A percentile compares a stretch with the other conserved stretches of the same genome.
phyloP scores from a whole-genome alignment of 352 stramenopile genomes.

The Phytophthora pinifolia region DNA sequence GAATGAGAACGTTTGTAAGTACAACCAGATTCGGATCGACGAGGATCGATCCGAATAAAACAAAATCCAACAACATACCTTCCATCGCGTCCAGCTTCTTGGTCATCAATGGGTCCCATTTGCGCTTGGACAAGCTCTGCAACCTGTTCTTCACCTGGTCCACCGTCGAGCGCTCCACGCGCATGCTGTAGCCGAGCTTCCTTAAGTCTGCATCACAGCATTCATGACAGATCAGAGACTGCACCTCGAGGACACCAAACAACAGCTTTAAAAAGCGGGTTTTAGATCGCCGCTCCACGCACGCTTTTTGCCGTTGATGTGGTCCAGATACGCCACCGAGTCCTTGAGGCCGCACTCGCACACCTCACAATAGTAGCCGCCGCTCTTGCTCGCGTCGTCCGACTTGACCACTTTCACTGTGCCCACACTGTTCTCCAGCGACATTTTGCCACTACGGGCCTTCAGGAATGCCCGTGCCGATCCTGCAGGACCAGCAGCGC shows the following conservation, averaged over 20 bases:
- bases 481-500: constrained; percentile 55
- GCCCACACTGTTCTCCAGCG: constrained; percentile 82
- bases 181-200: constrained; percentile 92
- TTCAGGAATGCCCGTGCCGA: constrained; percentile 80
- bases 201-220: constrained; percentile 64
- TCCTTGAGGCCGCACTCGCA: constrained; percentile 93
- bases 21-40: not conserved
- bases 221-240: constrained; percentile 5
- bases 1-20: not conserved
- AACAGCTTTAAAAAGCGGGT: not conserved
- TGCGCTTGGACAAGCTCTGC: constrained; percentile 79
- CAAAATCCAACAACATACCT: constrained; percentile 30
- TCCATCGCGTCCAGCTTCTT: constrained; percentile 85
- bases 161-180: constrained; percentile 86
- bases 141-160: constrained; percentile 88
- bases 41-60: not conserved
- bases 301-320: constrained; percentile 96
- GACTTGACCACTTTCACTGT: constrained; percentile 88
- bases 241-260: not conserved
- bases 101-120: constrained; percentile 78
- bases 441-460: constrained; percentile 71
- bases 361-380: constrained; percentile 93
- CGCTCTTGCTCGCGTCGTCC: constrained; percentile 72
- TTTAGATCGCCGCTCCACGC: constrained; percentile 19
- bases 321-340: constrained; percentile 92